Evolutionary conservation across 345 rosid species (phyloP), one percentile per base, ranked within the genome.

Genomic region (Excoecaria cochinchinensis): DNA sequence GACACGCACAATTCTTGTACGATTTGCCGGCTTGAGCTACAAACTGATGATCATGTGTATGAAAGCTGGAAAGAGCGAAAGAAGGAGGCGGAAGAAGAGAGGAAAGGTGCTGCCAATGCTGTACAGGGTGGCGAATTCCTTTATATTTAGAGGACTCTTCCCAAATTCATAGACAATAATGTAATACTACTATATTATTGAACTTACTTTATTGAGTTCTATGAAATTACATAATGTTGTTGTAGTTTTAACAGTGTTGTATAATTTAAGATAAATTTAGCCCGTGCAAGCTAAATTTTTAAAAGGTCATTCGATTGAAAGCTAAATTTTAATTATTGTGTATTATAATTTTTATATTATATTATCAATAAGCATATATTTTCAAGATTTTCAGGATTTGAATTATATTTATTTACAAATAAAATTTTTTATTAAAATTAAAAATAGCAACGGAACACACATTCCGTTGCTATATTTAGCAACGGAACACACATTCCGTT

Each of bases 1-100:
- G 94, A 95, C 70, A 97, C 87, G 77, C 94, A 93, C 83, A 95
- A 95, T 87, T 93, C 99, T 59, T 95, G 99, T 79, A 98, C 99
- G n/a, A 89, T 93, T 74, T 95, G 99, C 71, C 90, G 97, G 64
- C 87, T 89, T 14, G 99, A 95, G 76, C 85, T 95, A 77, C 89
- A 79, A 58, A 95, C 97, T 22, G 99, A 95, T 58, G 99, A 95
- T 81, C 92, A 90, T 80, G 87, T 83, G 15, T 95, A 95, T 19
- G 99, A 95, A 85, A 91, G 82, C 84, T 87, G 98, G 98, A 95
- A 95, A 85, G 96, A 92, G 84, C 78, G 83, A 65, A 97, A 92
- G 86, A 91, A 87, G 82, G 96, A 90, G 82, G 97, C 94, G 0
- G 91, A 90, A 81, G 98, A 92, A 84, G 99, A 90, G 84, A 74